Evolutionary conservation across 2,329 filamentous ascomycete genomes (phyloP), one percentile per base, ranked within the genome.

Genomic region (Erysiphe neolycopersici): DNA sequence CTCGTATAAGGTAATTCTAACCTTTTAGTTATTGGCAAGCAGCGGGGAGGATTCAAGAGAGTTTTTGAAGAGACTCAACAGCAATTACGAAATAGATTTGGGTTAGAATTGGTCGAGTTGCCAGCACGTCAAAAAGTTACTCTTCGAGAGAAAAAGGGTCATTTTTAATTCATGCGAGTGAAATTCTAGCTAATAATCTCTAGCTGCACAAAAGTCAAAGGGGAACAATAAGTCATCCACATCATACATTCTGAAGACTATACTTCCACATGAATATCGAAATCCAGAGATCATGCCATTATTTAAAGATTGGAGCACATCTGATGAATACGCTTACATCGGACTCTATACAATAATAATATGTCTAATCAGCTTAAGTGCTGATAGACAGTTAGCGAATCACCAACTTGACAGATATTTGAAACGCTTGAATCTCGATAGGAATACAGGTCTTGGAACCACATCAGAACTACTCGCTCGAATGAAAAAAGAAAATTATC

Each of bases 51-150:
- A 32, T 95, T 94, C 58, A 84, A 74, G 56, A 58, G 62, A 12
- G 73, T 94, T 3, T 94, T 93, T 54, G 69, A 71, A 0, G 64
- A 69, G 36, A 82, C 87, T 37, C 87, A 98, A 58, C 60, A 64
- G 31, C 70, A 79, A 50, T 63, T 98, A 33, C 64, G 67, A 41
- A 62, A 62, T 1, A 68, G 76, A 1, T 95, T 93, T 60, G 89
- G 89, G n/a, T 93, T 95, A 84, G 70, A 85, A 57, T 70, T 98
- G 66, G 67, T 73, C 4, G 85, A 94, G 60, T 65, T 95, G 42
- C 84, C 89, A 0, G 65, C 69, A 1, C 71, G 70, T 53, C 87
- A 94, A 54, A 91, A 84, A 59, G 68, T 80, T 41, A 83, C 83
- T 0, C 61, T 93, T 31, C 74, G 73, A 46, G 80, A 92, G 56